These are phyloP conservation scores for Aspergillus fischeri DNA, from an alignment of 2,329 filamentous ascomycete species.

Conservation along the genomic window DNA sequence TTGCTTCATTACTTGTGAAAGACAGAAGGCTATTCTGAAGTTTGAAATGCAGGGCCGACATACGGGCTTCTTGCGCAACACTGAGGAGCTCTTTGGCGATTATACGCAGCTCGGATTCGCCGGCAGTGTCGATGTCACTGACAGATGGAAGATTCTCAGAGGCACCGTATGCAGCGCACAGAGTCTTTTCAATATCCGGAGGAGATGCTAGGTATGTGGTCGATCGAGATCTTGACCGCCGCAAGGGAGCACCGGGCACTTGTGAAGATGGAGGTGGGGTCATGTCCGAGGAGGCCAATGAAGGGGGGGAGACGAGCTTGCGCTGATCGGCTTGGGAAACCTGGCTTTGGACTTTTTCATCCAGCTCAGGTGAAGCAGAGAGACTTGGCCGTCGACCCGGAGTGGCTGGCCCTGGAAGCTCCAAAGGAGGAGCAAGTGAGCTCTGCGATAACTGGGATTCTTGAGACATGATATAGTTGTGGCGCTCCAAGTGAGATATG, in stretches of 20 bases:
- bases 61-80: conserved; percentile 64
- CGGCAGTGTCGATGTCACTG: conserved; percentile 51
- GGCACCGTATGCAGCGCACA: conserved; percentile 39
- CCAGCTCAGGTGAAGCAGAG: conserved; percentile 35
- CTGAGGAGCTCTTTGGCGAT: conserved; percentile 53
- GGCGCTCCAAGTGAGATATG: conserved; percentile 6
- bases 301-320: conserved; percentile 39
- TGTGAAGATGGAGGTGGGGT: conserved; percentile 64
- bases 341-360: conserved; percentile 26
- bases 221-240: conserved; percentile 40
- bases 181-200: conserved; percentile 44
- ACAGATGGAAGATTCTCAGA: conserved; percentile 44
- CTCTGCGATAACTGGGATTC: conserved; percentile 26
- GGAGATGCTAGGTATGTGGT: conserved; percentile 42
- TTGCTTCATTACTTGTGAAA: conserved; percentile 78
- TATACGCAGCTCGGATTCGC: conserved; percentile 49
- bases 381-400: conserved; percentile 29
- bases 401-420: conserved; percentile 35
- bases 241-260: conserved; percentile 40
- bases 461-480: conserved; percentile 29
- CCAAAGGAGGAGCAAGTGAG: conserved; percentile 36
- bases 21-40: conserved; percentile 80
- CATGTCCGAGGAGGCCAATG: conserved; percentile 49
- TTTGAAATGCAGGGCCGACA: conserved; percentile 84
- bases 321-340: conserved; percentile 31